phyloP scores from a whole-genome alignment of 2,329 filamentous ascomycete genomes.

The Zalaria sp. region DNA sequence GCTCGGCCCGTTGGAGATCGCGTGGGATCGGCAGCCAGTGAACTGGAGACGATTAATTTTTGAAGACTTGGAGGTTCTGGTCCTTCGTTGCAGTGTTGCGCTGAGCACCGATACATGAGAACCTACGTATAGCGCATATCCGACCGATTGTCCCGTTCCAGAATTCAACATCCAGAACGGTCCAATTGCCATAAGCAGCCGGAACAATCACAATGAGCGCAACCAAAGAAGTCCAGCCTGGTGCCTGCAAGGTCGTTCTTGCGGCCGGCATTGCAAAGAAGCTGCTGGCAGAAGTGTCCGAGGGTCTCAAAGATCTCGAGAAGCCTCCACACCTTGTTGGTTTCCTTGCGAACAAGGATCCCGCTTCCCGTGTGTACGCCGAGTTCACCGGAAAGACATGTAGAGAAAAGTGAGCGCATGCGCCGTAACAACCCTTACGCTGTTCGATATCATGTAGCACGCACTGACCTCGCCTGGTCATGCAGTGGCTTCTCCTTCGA shows the following conservation, averaged over 20 bases:
- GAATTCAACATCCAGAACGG: too few relatives aligned
- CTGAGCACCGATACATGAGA: too few relatives aligned
- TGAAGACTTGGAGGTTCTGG: too few relatives aligned
- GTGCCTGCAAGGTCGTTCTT: slow-evolving; percentile 80
- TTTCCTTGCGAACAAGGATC: slow-evolving; percentile 84
- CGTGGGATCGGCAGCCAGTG: too few relatives aligned
- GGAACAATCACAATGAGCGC: slow-evolving; percentile 1
- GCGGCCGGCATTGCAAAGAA: slow-evolving; percentile 76
- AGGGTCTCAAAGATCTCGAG: slow-evolving; percentile 58
- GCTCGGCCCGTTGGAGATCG: too few relatives aligned
- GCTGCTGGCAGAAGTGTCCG: slow-evolving; percentile 63
- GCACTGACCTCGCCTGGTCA: background rate
- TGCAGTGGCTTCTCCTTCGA: slow-evolving; percentile 77
- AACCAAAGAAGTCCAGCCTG: slow-evolving; percentile 13
- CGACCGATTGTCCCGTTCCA: too few relatives aligned
- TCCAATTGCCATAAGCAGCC: too few relatives aligned
- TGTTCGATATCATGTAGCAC: too few relatives aligned
- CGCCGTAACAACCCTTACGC: too few relatives aligned
- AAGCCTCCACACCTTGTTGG: slow-evolving; percentile 70
- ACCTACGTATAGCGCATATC: too few relatives aligned
- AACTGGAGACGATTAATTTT: too few relatives aligned
- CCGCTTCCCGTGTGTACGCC: slow-evolving; percentile 82
- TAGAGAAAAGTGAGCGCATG: slow-evolving; percentile 67
- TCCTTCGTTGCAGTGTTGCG: too few relatives aligned
- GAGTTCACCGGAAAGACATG: slow-evolving; percentile 97